Evolutionary conservation across 768 basidiomycete genomes (phyloP), one percentile per base, ranked within the genome.

Genomic region (Hygrophorus pudorinus): DNA sequence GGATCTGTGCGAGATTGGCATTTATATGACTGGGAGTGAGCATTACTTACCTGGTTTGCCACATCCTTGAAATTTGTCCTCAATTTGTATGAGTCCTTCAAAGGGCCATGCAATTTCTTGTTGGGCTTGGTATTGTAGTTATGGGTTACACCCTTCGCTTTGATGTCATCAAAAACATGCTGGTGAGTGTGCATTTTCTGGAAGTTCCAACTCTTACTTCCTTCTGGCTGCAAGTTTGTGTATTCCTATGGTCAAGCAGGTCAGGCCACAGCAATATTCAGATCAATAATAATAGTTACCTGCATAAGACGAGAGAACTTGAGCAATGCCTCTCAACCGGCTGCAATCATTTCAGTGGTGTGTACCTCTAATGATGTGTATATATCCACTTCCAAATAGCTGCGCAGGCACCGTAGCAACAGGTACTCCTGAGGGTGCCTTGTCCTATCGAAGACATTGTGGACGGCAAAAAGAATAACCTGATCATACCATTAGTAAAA

Each of bases 51-150:
- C 56, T 66, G 65, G 0, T 33, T 28, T 0, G 54, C 61, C 21
- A 64, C 52, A 39, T 66, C 37, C 37, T 61, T 62, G 48, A 60
- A 61, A 41, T 68, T 67, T 1, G 63, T 63, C n/a, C 21, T 37
- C 14, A 9, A 71, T 66, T 31, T 68, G 58, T 2, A 44, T 42
- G 20, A 65, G 55, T 0, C 61, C n/a, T n/a, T n/a, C n/a, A n/a
- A n/a, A n/a, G n/a, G n/a, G n/a, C n/a, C n/a, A n/a, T n/a, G n/a
- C n/a, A n/a, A n/a, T n/a, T n/a, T n/a, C n/a, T n/a, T n/a, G n/a
- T n/a, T n/a, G n/a, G n/a, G n/a, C n/a, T n/a, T n/a, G n/a, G n/a
- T n/a, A n/a, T n/a, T n/a, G n/a, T n/a, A n/a, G n/a, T n/a, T n/a
- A n/a, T n/a, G n/a, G n/a, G n/a, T n/a, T n/a, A n/a, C n/a, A n/a